Evolutionary conservation across 106 monocot species (phyloP).

Genomic region (Posidonia australis): DNA sequence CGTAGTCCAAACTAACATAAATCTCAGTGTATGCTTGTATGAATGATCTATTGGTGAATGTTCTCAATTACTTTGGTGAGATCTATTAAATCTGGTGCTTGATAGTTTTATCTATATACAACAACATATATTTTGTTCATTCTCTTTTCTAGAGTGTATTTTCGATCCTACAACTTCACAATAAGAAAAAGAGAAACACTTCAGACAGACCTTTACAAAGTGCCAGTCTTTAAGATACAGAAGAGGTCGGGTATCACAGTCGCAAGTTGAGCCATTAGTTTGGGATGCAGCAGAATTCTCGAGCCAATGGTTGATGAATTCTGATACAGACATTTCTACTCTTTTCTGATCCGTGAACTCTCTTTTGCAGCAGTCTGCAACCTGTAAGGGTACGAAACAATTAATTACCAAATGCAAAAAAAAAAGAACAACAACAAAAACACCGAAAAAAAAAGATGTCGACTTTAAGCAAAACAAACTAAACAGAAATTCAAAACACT

Average conservation of each 20-base stretch:
- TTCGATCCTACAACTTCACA: too few species aligned
- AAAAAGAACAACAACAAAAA: background rate
- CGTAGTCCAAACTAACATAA: too few species aligned
- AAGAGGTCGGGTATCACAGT: constrained; percentile 13
- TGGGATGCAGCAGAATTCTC: constrained; percentile 5
- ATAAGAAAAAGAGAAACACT: too few species aligned
- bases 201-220: constrained; percentile 66
- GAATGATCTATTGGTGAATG: too few species aligned
- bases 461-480: too few species aligned
- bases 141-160: too few species aligned
- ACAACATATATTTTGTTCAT: too few species aligned
- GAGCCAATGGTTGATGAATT: constrained; percentile 57
- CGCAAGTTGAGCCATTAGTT: constrained; percentile 9
- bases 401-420: background rate
- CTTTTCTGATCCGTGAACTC: constrained; percentile 84
- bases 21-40: too few species aligned
- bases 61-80: too few species aligned
- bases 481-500: too few species aligned
- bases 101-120: too few species aligned
- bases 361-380: constrained; percentile 66
- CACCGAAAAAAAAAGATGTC: background rate
- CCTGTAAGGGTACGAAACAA: constrained; percentile 20
- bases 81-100: too few species aligned
- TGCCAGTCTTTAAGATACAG: constrained; percentile 98
- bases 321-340: constrained; percentile 67